Evolutionary conservation across 768 basidiomycete genomes (phyloP).

Genomic region (Saitozyma sp.): DNA sequence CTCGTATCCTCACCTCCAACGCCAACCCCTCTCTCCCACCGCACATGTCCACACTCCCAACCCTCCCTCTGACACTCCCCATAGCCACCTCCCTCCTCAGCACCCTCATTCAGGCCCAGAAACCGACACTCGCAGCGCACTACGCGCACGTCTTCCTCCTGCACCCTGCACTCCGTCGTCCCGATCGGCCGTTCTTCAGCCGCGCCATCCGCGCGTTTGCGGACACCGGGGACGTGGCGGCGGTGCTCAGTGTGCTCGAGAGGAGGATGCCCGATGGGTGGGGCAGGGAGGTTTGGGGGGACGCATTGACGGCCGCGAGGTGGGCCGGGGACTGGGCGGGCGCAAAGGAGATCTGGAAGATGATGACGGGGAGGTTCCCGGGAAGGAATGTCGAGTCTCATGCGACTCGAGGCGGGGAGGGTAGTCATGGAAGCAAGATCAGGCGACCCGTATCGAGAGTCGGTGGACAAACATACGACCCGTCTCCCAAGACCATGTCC

Average conservation of each 20-base stretch:
- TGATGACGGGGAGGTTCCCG: conserved; percentile 27
- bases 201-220: conserved; percentile 24
- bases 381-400: no score
- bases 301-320: conserved; percentile 30
- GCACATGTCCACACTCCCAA: conserved; percentile 11
- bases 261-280: conserved; percentile 18
- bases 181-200: conserved; percentile 23
- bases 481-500: conserved; percentile 12
- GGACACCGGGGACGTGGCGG: conserved; percentile 23
- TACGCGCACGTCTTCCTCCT: conserved; percentile 31
- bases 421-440: no score
- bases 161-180: conserved; percentile 5
- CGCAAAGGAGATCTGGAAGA: conserved; percentile 21
- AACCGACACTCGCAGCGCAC: conserved; percentile 27
- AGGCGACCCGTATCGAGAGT: conserved; percentile 9
- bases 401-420: no score
- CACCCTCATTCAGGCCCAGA: conserved; percentile 14
- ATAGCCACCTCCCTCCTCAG: conserved; percentile 34
- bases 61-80: conserved; percentile 20
- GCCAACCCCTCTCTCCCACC: no score
- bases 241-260: conserved; percentile 28
- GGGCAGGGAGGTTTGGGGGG: conserved; percentile 23
- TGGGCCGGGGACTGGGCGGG: conserved; percentile 38
- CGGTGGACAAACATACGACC: not conserved
- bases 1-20: no score